Evolutionary conservation across 805 yeast genomes (phyloP).

Genomic region (Candida fluviatilis): DNA sequence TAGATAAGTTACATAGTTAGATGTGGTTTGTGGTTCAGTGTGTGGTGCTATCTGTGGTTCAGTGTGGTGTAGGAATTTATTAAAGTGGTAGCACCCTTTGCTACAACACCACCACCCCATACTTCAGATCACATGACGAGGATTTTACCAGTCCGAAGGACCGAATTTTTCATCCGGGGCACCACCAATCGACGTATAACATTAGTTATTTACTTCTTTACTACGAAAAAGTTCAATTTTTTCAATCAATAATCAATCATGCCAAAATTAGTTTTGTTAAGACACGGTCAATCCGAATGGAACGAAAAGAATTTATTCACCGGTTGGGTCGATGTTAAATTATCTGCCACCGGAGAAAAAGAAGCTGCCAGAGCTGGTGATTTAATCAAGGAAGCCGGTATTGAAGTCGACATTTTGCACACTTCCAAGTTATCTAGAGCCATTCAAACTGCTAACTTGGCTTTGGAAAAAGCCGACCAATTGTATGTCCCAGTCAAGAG

Average conservation of each 20-base stretch:
- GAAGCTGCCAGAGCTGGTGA: constrained; percentile 95
- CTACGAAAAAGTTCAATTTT: not conserved
- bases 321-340: constrained; percentile 96
- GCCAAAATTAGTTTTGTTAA: constrained; percentile 79
- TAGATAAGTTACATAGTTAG: no score
- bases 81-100: no score
- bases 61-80: no score
- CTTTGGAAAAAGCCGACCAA: constrained; percentile 83
- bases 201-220: not conserved
- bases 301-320: constrained; percentile 96
- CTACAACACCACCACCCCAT: not conserved
- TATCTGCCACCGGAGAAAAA: constrained; percentile 77
- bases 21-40: no score
- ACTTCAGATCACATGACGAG: constrained; percentile 2
- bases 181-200: not conserved
- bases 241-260: constrained; percentile 16
- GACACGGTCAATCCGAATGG: constrained; percentile 99
- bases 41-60: no score
- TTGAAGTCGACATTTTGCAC: constrained; percentile 82
- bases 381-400: constrained; percentile 79
- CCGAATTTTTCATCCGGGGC: constrained; percentile 6
- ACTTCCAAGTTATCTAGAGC: constrained; percentile 93
- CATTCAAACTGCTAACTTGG: constrained; percentile 95
- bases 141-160: constrained; percentile 9
- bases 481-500: constrained; percentile 88